Conservation (phyloP, 495 filamentous ascomycete genomes). For the Pyrenopolyporus hunteri region DNA sequence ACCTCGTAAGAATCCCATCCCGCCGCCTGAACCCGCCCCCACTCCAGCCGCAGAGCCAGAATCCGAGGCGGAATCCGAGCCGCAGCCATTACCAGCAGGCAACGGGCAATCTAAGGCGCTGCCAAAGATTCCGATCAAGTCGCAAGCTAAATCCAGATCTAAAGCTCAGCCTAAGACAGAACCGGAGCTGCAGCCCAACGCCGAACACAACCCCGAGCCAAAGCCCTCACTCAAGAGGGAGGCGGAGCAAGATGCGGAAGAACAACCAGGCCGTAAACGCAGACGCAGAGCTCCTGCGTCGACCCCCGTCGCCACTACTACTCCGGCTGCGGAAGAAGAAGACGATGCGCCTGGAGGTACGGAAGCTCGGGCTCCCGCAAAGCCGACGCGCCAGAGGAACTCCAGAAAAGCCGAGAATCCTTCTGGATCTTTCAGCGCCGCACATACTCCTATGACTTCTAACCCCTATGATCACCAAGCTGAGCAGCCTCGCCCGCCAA, state of each 20-base stretch:
- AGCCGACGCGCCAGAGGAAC: slow-evolving; percentile 20
- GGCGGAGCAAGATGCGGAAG: slow-evolving; percentile 15
- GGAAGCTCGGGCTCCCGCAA: slow-evolving; percentile 7
- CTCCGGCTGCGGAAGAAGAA: slow-evolving; percentile 1
- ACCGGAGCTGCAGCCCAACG: background rate
- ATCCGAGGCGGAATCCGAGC: background rate
- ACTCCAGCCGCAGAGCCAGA: background rate
- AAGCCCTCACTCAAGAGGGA: slow-evolving; percentile 33
- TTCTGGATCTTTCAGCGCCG: slow-evolving; percentile 18
- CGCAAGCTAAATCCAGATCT: background rate
- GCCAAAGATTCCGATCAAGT: background rate
- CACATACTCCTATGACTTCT: slow-evolving; percentile 9
- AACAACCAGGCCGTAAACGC: slow-evolving; percentile 21
- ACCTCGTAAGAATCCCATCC: slow-evolving; percentile 35
- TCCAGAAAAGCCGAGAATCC: slow-evolving; percentile 24
- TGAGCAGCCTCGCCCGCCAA: slow-evolving; percentile 38
- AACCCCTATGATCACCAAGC: slow-evolving; percentile 6
- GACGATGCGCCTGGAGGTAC: slow-evolving; percentile 1
- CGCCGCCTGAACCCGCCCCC: slow-evolving; percentile 13
- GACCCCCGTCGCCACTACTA: too few species aligned
- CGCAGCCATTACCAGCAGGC: background rate
- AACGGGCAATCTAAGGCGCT: background rate
- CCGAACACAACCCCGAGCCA: background rate
- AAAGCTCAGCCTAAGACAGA: background rate
- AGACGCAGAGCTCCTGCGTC: slow-evolving; percentile 17